Percentiles rank a stretch among this genome's conserved stretches.
These are phyloP conservation scores for Hemerocallis citrina DNA, from an alignment of 106 monocot genomes.

Conservation along the genomic window DNA sequence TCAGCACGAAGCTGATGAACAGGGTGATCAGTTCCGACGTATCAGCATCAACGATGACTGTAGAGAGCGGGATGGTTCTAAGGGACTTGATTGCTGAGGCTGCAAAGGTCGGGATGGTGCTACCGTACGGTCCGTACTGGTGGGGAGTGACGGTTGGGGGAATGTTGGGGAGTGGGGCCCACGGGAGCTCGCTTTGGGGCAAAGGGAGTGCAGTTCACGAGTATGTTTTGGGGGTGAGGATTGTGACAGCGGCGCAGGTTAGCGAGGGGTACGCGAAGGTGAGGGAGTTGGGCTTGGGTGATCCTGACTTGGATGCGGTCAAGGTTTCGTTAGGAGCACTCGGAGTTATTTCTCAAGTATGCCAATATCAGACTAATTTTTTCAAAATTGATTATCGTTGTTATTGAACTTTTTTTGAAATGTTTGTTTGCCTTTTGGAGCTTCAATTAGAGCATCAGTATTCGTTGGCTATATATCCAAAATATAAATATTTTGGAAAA, in stretches of 20 bases:
- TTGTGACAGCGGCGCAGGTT: slow-evolving; percentile 20
- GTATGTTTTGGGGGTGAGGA: slow-evolving; percentile 32
- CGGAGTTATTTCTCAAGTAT: slow-evolving; percentile 50
- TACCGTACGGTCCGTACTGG: slow-evolving; percentile 36
- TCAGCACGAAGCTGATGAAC: slow-evolving; percentile 29
- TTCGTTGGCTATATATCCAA: too few relatives aligned
- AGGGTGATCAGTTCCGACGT: slow-evolving; percentile 15
- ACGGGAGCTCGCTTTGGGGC: slow-evolving; percentile 51
- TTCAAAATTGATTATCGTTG: too few relatives aligned
- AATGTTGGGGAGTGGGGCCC: slow-evolving; percentile 40
- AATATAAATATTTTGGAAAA: too few relatives aligned
- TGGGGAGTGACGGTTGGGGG: slow-evolving; percentile 44
- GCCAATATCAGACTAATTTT: too few relatives aligned
- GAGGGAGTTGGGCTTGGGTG: not conserved
- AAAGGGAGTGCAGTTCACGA: slow-evolving; percentile 51
- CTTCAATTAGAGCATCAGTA: too few relatives aligned
- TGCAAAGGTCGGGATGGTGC: slow-evolving; percentile 24
- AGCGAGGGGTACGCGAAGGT: slow-evolving; percentile 28
- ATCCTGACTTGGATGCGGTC: slow-evolving; percentile 30
- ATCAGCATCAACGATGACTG: slow-evolving; percentile 15
- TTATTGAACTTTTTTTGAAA: too few relatives aligned
- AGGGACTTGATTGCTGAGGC: slow-evolving; percentile 26
- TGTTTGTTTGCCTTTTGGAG: too few relatives aligned
- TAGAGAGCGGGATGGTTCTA: slow-evolving; percentile 28
- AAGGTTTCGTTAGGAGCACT: slow-evolving; percentile 55